A percentile compares a stretch with the other conserved stretches of the same genome.
Conservation (phyloP, 805 yeast genomes). For the Metschnikowia sp. region DNA sequence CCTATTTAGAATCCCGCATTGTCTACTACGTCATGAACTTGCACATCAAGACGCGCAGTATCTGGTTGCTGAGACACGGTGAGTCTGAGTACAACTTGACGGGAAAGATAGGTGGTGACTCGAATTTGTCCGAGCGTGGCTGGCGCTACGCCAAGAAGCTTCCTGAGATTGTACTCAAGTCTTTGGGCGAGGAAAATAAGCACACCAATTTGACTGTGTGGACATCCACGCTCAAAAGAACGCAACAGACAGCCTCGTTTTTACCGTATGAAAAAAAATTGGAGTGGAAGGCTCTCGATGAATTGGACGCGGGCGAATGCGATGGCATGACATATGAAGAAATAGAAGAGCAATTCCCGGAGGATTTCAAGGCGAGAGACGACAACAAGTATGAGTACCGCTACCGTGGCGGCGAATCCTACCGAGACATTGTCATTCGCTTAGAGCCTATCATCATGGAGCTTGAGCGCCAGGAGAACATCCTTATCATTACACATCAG, state of each 20-base stretch:
- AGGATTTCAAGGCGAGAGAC: slow-evolving; percentile 93
- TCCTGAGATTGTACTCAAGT: slow-evolving; percentile 68
- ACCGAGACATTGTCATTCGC: slow-evolving; percentile 90
- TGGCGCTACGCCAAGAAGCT: slow-evolving; percentile 76
- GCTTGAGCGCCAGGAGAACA: slow-evolving; percentile 93
- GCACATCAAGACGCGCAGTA: slow-evolving; percentile 86
- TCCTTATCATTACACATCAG: slow-evolving; percentile 93
- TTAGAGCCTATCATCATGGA: slow-evolving; percentile 98
- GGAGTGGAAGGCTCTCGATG: slow-evolving; percentile 96
- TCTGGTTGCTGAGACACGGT: slow-evolving; percentile 95
- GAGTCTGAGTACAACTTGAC: slow-evolving; percentile 89
- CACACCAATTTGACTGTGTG: slow-evolving; percentile 72
- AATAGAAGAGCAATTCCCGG: slow-evolving; percentile 80
- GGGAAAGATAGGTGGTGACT: slow-evolving; percentile 96
- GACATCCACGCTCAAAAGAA: slow-evolving; percentile 90
- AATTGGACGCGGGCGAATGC: slow-evolving; percentile 95
- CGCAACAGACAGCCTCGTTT: slow-evolving; percentile 86
- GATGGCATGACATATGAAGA: slow-evolving; percentile 97
- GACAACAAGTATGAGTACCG: slow-evolving; percentile 94
- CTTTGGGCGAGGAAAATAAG: slow-evolving; percentile 55
- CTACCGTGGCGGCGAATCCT: slow-evolving; percentile 96
- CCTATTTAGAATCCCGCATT: slow-evolving; percentile 86
- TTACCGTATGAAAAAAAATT: slow-evolving; percentile 73
- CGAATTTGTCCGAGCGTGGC: slow-evolving; percentile 80
- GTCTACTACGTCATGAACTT: slow-evolving; percentile 95